phyloP scores from a whole-genome alignment of 179 eudicot genomes.

The Nepenthes alata region DNA sequence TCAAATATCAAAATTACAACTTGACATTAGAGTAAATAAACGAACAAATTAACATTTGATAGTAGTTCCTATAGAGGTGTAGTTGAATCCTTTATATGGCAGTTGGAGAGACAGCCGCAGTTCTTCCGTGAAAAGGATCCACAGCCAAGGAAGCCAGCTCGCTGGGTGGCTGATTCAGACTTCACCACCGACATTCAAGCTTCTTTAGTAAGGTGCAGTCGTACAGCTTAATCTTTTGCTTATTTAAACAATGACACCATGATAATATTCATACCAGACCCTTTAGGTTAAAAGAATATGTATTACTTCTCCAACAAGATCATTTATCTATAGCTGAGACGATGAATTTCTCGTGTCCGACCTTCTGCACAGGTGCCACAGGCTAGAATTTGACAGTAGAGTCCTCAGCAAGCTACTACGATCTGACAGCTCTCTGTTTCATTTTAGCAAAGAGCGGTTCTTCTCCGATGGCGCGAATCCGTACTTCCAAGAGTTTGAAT shows the following conservation, averaged over 20 bases:
- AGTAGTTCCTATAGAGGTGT: too few species aligned
- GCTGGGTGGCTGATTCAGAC: slow-evolving; percentile 40
- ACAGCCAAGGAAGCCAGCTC: slow-evolving; percentile 54
- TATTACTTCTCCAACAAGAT: background rate
- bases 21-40: too few species aligned
- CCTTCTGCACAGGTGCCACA: slow-evolving; percentile 32
- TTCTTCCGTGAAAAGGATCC: slow-evolving; percentile 40
- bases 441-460: slow-evolving; percentile 20
- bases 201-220: slow-evolving; percentile 27
- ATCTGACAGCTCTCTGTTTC: slow-evolving; percentile 17
- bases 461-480: slow-evolving; percentile 24
- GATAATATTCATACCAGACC: background rate
- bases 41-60: too few species aligned
- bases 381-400: slow-evolving; percentile 18
- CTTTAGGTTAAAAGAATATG: background rate
- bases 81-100: slow-evolving; percentile 3
- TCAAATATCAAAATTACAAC: background rate
- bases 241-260: background rate
- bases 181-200: slow-evolving; percentile 50
- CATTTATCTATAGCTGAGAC: too few species aligned
- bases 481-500: slow-evolving; percentile 10
- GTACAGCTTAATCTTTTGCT: background rate
- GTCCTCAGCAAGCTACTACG: slow-evolving; percentile 30
- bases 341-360: background rate
- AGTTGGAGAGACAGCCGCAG: slow-evolving; percentile 41